These are phyloP conservation scores for Corylus avellana DNA, from an alignment of 306 rosid species.

Conservation along the genomic window DNA sequence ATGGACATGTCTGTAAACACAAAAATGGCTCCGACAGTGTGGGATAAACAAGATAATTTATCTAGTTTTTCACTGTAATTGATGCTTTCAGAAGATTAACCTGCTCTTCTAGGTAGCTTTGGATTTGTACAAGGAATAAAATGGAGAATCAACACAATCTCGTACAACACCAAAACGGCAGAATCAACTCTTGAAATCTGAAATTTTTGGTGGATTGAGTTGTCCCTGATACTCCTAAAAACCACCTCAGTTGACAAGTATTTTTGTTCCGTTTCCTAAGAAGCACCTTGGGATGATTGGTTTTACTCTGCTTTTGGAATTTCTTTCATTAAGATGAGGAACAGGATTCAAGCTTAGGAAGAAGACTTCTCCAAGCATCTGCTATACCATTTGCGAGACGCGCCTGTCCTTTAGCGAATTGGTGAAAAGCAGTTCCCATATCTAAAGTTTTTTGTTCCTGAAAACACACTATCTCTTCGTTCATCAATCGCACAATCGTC, in stretches of 20 bases:
- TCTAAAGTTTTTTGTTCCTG: conserved; percentile 92
- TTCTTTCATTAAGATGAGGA: conserved; percentile 38
- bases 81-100: conserved; percentile 13
- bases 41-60: conserved; percentile 15
- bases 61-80: conserved; percentile 2
- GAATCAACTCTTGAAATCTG: conserved; percentile 29
- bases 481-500: conserved; percentile 75
- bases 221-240: conserved; percentile 24
- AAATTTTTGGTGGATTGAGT: conserved; percentile 32
- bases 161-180: conserved; percentile 40
- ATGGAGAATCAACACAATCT: conserved; percentile 28
- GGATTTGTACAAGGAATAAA: conserved; percentile 51
- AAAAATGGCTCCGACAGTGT: neutral
- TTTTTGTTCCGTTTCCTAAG: neutral
- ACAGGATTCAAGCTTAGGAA: conserved; percentile 88
- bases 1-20: neutral
- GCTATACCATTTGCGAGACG: conserved; percentile 83
- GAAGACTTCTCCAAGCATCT: conserved; percentile 92
- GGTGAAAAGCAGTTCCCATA: conserved; percentile 91
- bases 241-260: neutral
- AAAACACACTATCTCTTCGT: conserved; percentile 81
- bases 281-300: conserved; percentile 24
- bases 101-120: conserved; percentile 24
- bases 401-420: conserved; percentile 96
- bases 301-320: conserved; percentile 26